Percentiles rank a stretch among this genome's conserved stretches.
Evolutionary conservation across 2,329 filamentous ascomycete genomes (phyloP).

Genomic region (Colletotrichum viniferum): DNA sequence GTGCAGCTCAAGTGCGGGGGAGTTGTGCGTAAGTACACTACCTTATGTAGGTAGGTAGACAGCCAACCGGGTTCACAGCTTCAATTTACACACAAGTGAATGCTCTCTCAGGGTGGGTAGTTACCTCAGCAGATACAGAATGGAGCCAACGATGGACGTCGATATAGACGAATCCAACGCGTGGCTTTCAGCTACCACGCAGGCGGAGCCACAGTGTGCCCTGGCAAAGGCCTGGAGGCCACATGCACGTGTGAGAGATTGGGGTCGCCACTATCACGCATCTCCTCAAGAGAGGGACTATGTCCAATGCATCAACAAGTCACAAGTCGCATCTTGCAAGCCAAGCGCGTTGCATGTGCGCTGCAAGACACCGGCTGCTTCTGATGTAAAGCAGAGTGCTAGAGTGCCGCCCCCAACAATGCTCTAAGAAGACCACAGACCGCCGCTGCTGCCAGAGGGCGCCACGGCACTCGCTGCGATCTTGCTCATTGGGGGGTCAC

Average conservation of each 20-base stretch:
- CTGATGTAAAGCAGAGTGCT: not conserved
- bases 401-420: not conserved
- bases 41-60: not conserved
- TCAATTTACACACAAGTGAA: not conserved
- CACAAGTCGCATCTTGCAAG: not conserved
- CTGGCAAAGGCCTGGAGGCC: not conserved
- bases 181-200: conserved; percentile 3
- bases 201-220: not conserved
- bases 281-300: not conserved
- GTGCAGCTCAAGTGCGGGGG: not conserved
- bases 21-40: not conserved
- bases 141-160: not conserved
- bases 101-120: not conserved
- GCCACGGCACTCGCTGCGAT: not conserved
- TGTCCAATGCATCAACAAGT: not conserved
- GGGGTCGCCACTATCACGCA: not conserved
- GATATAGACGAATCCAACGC: not conserved
- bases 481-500: not conserved
- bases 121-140: not conserved
- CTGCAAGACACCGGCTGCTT: not conserved
- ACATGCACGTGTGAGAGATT: not conserved
- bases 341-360: not conserved
- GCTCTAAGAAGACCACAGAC: conserved; percentile 8
- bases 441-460: conserved; percentile 9
- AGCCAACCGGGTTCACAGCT: not conserved